phyloP scores from a whole-genome alignment of 2,329 filamentous ascomycete genomes.

The Aureobasidium sp. region DNA sequence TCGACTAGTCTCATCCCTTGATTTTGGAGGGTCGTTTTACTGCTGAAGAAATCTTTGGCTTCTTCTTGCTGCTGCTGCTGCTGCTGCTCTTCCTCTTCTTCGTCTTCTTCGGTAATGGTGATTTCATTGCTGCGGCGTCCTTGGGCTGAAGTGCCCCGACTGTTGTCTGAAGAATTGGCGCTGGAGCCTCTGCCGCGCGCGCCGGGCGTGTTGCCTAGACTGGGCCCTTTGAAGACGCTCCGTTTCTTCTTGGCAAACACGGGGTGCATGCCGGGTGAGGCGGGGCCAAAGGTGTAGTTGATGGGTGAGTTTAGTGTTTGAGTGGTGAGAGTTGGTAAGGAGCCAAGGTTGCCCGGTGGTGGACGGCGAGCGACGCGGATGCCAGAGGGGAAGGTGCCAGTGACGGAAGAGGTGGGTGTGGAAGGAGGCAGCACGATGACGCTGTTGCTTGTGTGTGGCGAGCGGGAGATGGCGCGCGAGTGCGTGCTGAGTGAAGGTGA shows the following conservation, averaged over 20 bases:
- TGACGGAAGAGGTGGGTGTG: slow-evolving; percentile 51
- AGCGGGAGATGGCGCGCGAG: slow-evolving; percentile 13
- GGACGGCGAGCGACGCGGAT: slow-evolving; percentile 23
- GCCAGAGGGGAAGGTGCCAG: slow-evolving; percentile 35
- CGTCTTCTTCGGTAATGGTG: slow-evolving; percentile 11
- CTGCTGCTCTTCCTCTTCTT: slow-evolving; percentile 9
- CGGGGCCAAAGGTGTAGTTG: slow-evolving; percentile 44
- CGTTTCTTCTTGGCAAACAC: slow-evolving; percentile 77
- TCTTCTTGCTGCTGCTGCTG: background rate
- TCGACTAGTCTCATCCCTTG: slow-evolving; percentile 1
- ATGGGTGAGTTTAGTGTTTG: slow-evolving; percentile 3
- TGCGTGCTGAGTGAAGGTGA: slow-evolving; percentile 29
- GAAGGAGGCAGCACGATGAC: slow-evolving; percentile 31
- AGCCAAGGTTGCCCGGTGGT: slow-evolving; percentile 27
- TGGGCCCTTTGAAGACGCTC: slow-evolving; percentile 75
- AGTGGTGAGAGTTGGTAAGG: slow-evolving; percentile 20
- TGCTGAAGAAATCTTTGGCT: background rate
- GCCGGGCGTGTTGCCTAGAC: slow-evolving; percentile 48
- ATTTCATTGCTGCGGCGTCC: slow-evolving; percentile 67
- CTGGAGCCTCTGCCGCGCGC: slow-evolving; percentile 28
- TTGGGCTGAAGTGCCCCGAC: slow-evolving; percentile 50
- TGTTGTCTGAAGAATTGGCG: slow-evolving; percentile 21
- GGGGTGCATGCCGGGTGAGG: slow-evolving; percentile 49
- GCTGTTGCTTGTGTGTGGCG: slow-evolving; percentile 1
- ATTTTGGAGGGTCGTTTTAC: background rate